Evolutionary conservation across 2,329 filamentous ascomycete genomes (phyloP), one percentile per base, ranked within the genome.

Genomic region (Sporothrix variecibatus): DNA sequence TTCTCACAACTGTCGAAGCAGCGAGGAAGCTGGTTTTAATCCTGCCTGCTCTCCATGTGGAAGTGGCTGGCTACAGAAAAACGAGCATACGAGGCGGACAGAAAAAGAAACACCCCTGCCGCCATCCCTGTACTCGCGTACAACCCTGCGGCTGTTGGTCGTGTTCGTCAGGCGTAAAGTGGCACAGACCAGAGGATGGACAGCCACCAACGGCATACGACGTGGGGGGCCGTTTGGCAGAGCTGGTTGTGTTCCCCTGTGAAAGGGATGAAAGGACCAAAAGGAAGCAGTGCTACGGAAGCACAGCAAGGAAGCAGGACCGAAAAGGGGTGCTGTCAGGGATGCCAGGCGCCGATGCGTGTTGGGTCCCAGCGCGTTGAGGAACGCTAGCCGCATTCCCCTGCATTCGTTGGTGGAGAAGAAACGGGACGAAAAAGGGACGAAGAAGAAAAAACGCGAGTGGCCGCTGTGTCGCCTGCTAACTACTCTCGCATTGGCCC

Each of bases 361-460:
- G 65, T 68, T 51, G 65, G 34, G 65, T 31, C 15, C 15, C 38
- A 60, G 62, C 62, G 38, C 62, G 38, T 68, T 51, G 43, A 34
- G 65, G 46, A 46, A 9, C 38, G 15, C 62, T 67, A 46, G 38
- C 11, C n/a, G 12, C 23, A 46, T 67, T 46, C 62, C 62, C 62
- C 62, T 67, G 62, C 38, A 67, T 67, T 67, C 38, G 38, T 12
- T 15, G 20, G 62, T 67, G 62, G 62, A 51, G 26, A 34, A 31
- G 20, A 58, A 23, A 26, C 6, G 53, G 11, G 34, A 34, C 34
- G 17, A 68, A n/a, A 46, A 23, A 34, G 49, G 64, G 56, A n/a
- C 34, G 23, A 26, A 56, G 51, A 26, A 56, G n/a, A 62, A 17
- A 62, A 60, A 31, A n/a, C 9, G n/a, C 34, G 15, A 6, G 38